Percentiles rank a stretch among this genome's conserved stretches.
Conservation (phyloP, 2,329 filamentous ascomycete genomes). For the Aspergillus sergii region DNA sequence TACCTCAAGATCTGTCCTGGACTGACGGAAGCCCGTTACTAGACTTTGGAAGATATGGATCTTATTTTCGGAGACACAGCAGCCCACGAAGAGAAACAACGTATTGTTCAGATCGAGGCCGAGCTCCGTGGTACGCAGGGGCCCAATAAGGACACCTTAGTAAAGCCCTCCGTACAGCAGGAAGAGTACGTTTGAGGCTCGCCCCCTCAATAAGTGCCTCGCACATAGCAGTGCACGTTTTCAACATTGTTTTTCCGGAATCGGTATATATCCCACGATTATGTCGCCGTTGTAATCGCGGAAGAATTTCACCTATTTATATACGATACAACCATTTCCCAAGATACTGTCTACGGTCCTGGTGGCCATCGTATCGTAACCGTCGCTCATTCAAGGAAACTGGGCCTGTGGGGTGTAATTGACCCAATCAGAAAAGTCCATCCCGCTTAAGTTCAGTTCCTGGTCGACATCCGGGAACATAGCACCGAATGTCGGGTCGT, state of each 20-base stretch:
- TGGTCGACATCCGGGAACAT: conserved; percentile 40
- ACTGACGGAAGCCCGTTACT: neutral
- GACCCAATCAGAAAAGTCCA: conserved; percentile 46
- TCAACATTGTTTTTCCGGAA: neutral
- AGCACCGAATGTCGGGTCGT: conserved; percentile 35
- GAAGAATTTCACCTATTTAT: neutral
- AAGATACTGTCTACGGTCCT: neutral
- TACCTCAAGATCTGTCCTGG: neutral
- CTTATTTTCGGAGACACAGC: conserved; percentile 46
- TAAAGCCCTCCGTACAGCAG: conserved; percentile 27
- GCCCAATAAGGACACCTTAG: conserved; percentile 21
- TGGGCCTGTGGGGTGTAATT: conserved; percentile 35
- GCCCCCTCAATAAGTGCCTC: neutral
- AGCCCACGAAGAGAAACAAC: conserved; percentile 41
- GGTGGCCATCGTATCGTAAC: neutral
- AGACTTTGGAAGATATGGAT: conserved; percentile 61
- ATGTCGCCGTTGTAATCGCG: neutral
- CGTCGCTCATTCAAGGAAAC: conserved; percentile 12
- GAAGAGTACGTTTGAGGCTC: conserved; percentile 18
- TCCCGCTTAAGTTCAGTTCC: conserved; percentile 31
- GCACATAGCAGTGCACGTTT: neutral
- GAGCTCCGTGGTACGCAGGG: conserved; percentile 34
- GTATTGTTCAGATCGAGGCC: conserved; percentile 43
- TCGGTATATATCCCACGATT: neutral
- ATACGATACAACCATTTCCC: neutral